These are phyloP conservation scores for Pythium graminicola DNA, from an alignment of 352 stramenopile species.

Conservation along the genomic window DNA sequence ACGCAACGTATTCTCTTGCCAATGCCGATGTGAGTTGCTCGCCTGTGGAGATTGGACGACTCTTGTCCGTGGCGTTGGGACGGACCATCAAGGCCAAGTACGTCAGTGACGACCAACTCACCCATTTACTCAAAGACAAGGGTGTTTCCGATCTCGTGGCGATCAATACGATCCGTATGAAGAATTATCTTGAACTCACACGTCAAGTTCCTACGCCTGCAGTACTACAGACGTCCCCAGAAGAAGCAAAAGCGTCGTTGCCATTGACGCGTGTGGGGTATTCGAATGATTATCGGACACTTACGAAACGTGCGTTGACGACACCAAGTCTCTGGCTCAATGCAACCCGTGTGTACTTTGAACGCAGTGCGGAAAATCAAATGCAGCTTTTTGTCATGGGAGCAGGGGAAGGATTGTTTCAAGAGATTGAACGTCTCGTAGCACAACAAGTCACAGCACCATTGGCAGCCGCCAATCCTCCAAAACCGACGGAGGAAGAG, in stretches of 20 bases:
- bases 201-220: constrained; percentile 1
- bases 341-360: constrained; percentile 31
- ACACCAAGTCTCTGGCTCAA: constrained; percentile 46
- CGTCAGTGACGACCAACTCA: constrained; percentile 34
- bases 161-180: constrained; percentile 41
- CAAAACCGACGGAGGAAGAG: background rate
- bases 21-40: constrained; percentile 35
- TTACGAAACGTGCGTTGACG: constrained; percentile 42
- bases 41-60: constrained; percentile 32
- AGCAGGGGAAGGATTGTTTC: constrained; percentile 58
- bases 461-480: constrained; percentile 16
- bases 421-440: constrained; percentile 58
- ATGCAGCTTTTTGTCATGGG: constrained; percentile 79
- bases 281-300: constrained; percentile 43
- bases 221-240: constrained; percentile 7
- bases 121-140: constrained; percentile 46
- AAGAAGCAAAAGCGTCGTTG: constrained; percentile 9
- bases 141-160: constrained; percentile 40
- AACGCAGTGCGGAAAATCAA: constrained; percentile 48
- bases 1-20: constrained; percentile 51
- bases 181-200: constrained; percentile 37
- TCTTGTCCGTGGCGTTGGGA: constrained; percentile 32
- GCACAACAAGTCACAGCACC: constrained; percentile 55
- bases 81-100: constrained; percentile 50
- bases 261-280: constrained; percentile 29